Conservation (phyloP, 345 rosid genomes). For the Citrus glauca region DNA sequence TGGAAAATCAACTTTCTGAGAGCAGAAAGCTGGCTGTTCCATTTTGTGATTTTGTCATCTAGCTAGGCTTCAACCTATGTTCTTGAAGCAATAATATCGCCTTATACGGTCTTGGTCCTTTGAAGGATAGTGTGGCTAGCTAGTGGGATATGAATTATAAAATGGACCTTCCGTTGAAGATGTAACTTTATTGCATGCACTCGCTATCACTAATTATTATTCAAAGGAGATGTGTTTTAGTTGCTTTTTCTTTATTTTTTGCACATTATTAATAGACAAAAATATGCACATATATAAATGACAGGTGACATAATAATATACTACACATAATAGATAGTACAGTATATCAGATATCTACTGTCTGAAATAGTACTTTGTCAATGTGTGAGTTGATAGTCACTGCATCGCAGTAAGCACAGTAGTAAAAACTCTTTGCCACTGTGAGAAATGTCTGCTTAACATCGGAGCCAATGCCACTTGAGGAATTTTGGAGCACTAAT, state of each 20-base stretch:
- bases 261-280: not conserved
- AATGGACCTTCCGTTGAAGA: not conserved
- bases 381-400: constrained; percentile 52
- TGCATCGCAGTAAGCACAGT: constrained; percentile 49
- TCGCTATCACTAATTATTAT: not conserved
- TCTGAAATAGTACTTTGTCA: constrained; percentile 67
- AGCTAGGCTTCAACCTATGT: not conserved
- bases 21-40: too few species aligned
- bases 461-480: constrained; percentile 18
- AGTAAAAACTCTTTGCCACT: constrained; percentile 67
- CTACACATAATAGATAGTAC: too few species aligned
- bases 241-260: not conserved
- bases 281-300: not conserved
- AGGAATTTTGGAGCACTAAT: constrained; percentile 34
- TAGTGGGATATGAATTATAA: too few species aligned
- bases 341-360: constrained; percentile 23
- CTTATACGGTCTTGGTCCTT: not conserved
- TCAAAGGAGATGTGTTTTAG: not conserved
- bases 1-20: not conserved
- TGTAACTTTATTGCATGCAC: not conserved
- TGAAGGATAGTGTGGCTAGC: not conserved
- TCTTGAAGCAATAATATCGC: not conserved
- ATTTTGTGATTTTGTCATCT: too few species aligned
- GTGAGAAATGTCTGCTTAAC: constrained; percentile 53
- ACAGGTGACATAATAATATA: not conserved